phyloP scores from a whole-genome alignment of 2,329 filamentous ascomycete genomes.

The Periconia sp. region DNA sequence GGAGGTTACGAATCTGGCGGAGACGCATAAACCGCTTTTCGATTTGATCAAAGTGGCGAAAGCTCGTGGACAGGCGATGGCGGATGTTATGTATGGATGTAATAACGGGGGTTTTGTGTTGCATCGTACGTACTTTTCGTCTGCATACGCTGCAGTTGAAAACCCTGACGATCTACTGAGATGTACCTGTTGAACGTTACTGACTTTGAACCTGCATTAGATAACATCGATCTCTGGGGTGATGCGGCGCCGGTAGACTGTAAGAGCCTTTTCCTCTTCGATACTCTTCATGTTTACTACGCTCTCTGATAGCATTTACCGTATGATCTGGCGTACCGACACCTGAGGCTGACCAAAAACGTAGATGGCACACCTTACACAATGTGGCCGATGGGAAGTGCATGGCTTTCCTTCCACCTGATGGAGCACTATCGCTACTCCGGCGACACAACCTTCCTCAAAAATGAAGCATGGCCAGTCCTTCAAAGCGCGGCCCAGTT shows the following conservation, averaged over 20 bases:
- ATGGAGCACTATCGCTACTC: conserved; percentile 16
- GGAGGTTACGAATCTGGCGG: conserved; percentile 16
- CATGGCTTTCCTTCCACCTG: conserved; percentile 14
- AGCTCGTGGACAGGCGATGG: conserved; percentile 25
- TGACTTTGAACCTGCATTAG: neutral
- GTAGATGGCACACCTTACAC: conserved; percentile 8
- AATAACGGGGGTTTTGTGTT: conserved; percentile 11
- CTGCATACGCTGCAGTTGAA: neutral
- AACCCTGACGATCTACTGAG: neutral
- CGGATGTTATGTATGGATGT: conserved; percentile 14
- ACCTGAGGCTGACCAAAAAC: neutral
- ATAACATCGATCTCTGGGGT: conserved; percentile 20
- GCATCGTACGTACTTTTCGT: conserved; percentile 3
- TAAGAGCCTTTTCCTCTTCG: neutral
- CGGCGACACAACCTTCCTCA: conserved; percentile 15
- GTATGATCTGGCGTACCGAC: too few relatives aligned
- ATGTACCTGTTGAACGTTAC: neutral
- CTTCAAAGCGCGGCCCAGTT: conserved; percentile 41
- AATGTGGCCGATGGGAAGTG: conserved; percentile 17
- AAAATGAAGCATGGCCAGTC: neutral
- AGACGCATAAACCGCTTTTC: conserved; percentile 46
- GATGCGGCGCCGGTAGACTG: conserved; percentile 14
- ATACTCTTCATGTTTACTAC: neutral
- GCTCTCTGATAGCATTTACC: neutral
- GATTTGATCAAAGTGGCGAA: conserved; percentile 40